These are phyloP conservation scores for Pyrenochaeta sp. DNA, from an alignment of 2,329 filamentous ascomycete species.

Conservation along the genomic window DNA sequence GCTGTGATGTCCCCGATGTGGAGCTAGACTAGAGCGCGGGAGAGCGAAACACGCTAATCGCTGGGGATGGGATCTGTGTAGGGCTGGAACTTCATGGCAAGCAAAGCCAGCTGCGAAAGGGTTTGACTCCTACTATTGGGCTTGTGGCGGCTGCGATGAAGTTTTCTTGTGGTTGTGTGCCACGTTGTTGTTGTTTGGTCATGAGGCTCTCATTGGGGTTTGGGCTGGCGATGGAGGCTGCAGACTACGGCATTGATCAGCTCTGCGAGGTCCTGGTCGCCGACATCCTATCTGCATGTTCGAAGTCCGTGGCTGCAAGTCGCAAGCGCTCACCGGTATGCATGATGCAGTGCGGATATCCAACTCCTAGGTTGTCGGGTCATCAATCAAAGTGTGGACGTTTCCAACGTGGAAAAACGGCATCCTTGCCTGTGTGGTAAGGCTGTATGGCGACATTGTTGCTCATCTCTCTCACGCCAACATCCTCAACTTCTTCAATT, in stretches of 20 bases:
- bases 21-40: background rate
- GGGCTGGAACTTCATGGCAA: background rate
- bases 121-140: background rate
- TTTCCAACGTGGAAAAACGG: background rate
- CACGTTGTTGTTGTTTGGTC: background rate
- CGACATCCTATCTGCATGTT: background rate
- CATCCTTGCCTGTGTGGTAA: background rate
- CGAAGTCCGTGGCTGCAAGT: background rate
- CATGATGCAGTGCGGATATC: background rate
- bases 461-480: no score
- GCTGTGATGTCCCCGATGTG: background rate
- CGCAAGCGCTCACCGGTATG: background rate
- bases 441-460: no score
- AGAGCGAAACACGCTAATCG: background rate
- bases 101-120: background rate
- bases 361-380: background rate
- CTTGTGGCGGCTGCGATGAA: background rate
- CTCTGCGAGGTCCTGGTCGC: background rate
- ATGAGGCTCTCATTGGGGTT: background rate
- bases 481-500: no score
- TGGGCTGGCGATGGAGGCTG: no score
- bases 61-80: background rate
- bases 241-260: background rate
- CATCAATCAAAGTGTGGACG: background rate
- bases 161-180: background rate